Conservation (phyloP, 2,329 filamentous ascomycete species). For the Alternaria hordeiaustralica region DNA sequence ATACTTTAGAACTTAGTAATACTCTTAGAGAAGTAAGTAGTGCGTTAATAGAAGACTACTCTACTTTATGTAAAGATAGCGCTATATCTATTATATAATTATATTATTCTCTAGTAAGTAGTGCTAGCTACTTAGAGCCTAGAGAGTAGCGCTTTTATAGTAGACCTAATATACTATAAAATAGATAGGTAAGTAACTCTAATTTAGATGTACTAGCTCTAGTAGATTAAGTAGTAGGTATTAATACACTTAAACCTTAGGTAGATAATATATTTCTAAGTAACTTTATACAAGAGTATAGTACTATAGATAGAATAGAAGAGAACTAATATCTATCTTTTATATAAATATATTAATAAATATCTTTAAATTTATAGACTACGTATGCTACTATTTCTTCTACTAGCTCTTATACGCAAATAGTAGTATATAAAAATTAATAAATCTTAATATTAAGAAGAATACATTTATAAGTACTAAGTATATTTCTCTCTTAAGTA, state of each 20-base stretch:
- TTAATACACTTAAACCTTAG: background rate
- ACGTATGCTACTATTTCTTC: background rate
- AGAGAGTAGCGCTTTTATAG: background rate
- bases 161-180: background rate
- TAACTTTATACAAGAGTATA: conserved; percentile 1
- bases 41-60: background rate
- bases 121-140: background rate
- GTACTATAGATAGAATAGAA: too few relatives aligned
- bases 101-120: background rate
- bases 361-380: background rate
- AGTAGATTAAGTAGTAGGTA: background rate
- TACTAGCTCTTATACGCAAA: background rate
- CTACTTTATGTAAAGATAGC: background rate
- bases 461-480: background rate
- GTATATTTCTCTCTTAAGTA: background rate
- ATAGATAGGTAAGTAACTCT: background rate
- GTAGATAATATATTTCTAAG: background rate
- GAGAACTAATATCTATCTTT: background rate
- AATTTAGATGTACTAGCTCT: background rate
- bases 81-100: background rate
- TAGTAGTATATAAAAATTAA: background rate
- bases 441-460: background rate
- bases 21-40: background rate
- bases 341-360: background rate
- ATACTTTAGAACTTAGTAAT: background rate